Conservation (phyloP, 495 filamentous ascomycete species). For the Trichoderma orchidacearum region DNA sequence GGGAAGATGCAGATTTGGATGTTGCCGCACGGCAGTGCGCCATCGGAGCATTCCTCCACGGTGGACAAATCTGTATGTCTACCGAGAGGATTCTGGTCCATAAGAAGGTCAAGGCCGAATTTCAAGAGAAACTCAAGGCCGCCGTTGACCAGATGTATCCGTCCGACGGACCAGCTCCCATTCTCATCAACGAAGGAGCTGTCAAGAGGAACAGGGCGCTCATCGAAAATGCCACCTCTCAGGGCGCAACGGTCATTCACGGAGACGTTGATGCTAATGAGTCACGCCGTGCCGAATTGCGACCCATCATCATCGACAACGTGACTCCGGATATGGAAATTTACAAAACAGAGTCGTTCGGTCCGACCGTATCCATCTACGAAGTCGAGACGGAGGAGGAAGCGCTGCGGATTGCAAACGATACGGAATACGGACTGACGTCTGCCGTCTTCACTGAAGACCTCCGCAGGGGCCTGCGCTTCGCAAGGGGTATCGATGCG, state of each 20-base stretch:
- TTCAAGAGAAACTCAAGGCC: conserved; percentile 45
- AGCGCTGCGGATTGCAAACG: conserved; percentile 65
- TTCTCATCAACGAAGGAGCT: conserved; percentile 45
- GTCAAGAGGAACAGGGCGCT: conserved; percentile 58
- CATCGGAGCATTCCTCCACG: conserved; percentile 38
- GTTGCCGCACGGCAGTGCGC: conserved; percentile 38
- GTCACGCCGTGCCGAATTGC: conserved; percentile 40
- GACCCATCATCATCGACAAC: conserved; percentile 53
- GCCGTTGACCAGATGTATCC: conserved; percentile 37
- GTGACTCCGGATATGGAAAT: conserved; percentile 76
- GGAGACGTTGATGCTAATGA: conserved; percentile 38
- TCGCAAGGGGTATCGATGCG: conserved; percentile 63
- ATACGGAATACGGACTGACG: conserved; percentile 68
- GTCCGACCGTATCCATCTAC: conserved; percentile 54
- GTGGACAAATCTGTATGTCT: conserved; percentile 85
- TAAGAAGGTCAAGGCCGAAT: conserved; percentile 47
- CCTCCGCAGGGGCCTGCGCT: conserved; percentile 55
- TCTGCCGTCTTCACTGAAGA: conserved; percentile 83
- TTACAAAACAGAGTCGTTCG: conserved; percentile 71
- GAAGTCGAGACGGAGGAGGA: conserved; percentile 48
- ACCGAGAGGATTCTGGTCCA: conserved; percentile 84
- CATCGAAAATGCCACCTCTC: conserved; percentile 47
- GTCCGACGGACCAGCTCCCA: conserved; percentile 33
- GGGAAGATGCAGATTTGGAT: conserved; percentile 50
- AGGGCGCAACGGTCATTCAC: conserved; percentile 54